Evolutionary conservation across 495 filamentous ascomycete species (phyloP).

Genomic region (Aspergillus hancockii): DNA sequence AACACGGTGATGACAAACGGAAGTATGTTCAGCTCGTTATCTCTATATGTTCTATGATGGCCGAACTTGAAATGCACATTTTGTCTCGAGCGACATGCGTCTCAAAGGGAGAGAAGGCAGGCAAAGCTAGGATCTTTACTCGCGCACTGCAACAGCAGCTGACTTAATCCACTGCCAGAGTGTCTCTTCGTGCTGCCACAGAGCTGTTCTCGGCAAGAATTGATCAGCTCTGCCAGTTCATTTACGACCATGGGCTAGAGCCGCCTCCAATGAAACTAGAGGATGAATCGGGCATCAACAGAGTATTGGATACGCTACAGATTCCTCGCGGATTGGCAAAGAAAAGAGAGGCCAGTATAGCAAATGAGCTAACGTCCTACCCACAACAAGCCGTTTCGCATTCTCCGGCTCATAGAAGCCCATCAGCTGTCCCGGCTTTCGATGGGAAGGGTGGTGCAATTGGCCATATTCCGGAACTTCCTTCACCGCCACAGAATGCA

Average conservation of each 20-base stretch:
- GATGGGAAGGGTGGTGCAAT: conserved; percentile 17
- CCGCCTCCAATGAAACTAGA: conserved; percentile 46
- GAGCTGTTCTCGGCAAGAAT: conserved; percentile 49
- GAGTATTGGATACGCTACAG: conserved; percentile 47
- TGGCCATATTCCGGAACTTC: conserved; percentile 9
- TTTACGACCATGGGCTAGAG: conserved; percentile 43
- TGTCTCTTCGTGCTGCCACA: conserved; percentile 51
- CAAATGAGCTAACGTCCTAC: conserved; percentile 4
- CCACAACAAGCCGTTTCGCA: background rate
- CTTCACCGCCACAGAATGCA: conserved; percentile 20
- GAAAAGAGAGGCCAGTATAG: background rate
- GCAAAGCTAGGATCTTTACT: background rate
- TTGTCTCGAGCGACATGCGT: background rate
- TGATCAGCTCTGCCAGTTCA: conserved; percentile 49
- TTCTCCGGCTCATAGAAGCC: conserved; percentile 25
- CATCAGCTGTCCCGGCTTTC: conserved; percentile 13
- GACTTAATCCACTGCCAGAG: conserved; percentile 25
- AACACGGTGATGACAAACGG: conserved; percentile 51
- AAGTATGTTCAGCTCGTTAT: conserved; percentile 36
- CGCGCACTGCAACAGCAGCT: background rate
- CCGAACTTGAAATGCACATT: background rate
- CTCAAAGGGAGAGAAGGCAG: background rate
- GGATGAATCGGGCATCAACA: conserved; percentile 46
- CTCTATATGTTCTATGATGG: background rate
- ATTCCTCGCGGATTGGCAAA: conserved; percentile 36